Evolutionary conservation across 2,329 filamentous ascomycete species (phyloP).

Genomic region (Chrysoporthe puriensis): DNA sequence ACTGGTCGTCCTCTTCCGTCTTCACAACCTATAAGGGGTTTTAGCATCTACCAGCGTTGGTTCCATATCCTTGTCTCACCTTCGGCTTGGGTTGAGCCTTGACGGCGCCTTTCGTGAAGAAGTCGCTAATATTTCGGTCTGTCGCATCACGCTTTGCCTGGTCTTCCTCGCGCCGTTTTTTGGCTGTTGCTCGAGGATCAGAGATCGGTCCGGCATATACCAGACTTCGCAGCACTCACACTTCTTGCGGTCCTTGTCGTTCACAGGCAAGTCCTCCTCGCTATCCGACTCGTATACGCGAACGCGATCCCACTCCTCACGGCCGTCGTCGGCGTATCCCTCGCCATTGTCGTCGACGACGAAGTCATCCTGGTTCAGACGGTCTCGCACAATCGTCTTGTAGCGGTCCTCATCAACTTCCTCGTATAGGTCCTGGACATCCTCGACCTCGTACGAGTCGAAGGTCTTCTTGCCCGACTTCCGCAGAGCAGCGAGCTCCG

Average conservation of each 20-base stretch:
- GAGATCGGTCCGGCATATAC: neutral
- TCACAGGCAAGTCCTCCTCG: conserved; percentile 63
- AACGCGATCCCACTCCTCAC: conserved; percentile 88
- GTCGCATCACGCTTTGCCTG: conserved; percentile 83
- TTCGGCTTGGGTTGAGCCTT: conserved; percentile 77
- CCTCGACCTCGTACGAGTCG: conserved; percentile 82
- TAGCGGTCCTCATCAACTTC: conserved; percentile 97
- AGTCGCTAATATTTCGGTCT: conserved; percentile 90
- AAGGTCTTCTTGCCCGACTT: conserved; percentile 90
- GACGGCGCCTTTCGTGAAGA: conserved; percentile 79
- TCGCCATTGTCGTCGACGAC: conserved; percentile 98
- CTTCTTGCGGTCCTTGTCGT: conserved; percentile 55
- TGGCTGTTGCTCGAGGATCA: conserved; percentile 56
- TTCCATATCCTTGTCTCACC: conserved; percentile 51
- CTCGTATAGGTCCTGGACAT: conserved; percentile 86
- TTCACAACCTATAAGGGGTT: conserved; percentile 61
- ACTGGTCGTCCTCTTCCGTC: conserved; percentile 86
- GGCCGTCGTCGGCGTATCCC: conserved; percentile 94
- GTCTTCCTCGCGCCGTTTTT: conserved; percentile 85
- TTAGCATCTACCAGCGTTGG: conserved; percentile 25
- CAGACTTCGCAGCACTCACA: conserved; percentile 42
- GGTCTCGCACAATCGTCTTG: conserved; percentile 89
- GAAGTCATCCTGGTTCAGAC: conserved; percentile 93
- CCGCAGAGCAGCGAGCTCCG: conserved; percentile 82
- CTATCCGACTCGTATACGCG: conserved; percentile 72